Percentiles rank a stretch among this genome's conserved stretches.
Evolutionary conservation across 2,329 filamentous ascomycete species (phyloP).

Genomic region (Penicillium sp.): DNA sequence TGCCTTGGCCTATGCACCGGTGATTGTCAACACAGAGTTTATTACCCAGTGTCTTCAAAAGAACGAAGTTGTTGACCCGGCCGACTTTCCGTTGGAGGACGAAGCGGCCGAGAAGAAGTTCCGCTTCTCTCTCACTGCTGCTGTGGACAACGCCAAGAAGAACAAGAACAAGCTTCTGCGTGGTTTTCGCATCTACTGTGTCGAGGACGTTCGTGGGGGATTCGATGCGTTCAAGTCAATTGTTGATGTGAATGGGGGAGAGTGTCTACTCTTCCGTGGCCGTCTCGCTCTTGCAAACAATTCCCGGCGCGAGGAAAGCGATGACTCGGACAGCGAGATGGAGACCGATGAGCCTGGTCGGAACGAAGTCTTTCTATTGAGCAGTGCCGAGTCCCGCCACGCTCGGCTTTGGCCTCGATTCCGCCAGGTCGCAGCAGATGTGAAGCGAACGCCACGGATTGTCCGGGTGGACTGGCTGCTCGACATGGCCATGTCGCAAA

Average conservation of each 20-base stretch:
- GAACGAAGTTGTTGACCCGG: slow-evolving; percentile 57
- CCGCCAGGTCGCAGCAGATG: slow-evolving; percentile 66
- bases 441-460: slow-evolving; percentile 73
- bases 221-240: slow-evolving; percentile 80
- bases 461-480: slow-evolving; percentile 86
- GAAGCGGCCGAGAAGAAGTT: slow-evolving; percentile 65
- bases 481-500: slow-evolving; percentile 81
- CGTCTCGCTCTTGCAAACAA: slow-evolving; percentile 63
- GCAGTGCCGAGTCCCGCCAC: slow-evolving; percentile 61
- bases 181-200: slow-evolving; percentile 77
- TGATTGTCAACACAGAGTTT: slow-evolving; percentile 70
- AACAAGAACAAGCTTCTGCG: slow-evolving; percentile 72
- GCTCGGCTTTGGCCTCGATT: slow-evolving; percentile 74
- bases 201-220: slow-evolving; percentile 70
- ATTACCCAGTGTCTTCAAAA: slow-evolving; percentile 69
- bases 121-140: slow-evolving; percentile 61
- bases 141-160: slow-evolving; percentile 63
- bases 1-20: slow-evolving; percentile 73
- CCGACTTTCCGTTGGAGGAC: slow-evolving; percentile 66
- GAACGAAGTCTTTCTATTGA: slow-evolving; percentile 78
- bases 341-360: slow-evolving; percentile 57
- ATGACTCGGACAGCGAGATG: slow-evolving; percentile 41
- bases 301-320: slow-evolving; percentile 48
- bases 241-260: slow-evolving; percentile 79
- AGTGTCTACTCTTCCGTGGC: slow-evolving; percentile 69